phyloP scores from a whole-genome alignment of 1,139 yeast species.

The Kodamaea sp. region DNA sequence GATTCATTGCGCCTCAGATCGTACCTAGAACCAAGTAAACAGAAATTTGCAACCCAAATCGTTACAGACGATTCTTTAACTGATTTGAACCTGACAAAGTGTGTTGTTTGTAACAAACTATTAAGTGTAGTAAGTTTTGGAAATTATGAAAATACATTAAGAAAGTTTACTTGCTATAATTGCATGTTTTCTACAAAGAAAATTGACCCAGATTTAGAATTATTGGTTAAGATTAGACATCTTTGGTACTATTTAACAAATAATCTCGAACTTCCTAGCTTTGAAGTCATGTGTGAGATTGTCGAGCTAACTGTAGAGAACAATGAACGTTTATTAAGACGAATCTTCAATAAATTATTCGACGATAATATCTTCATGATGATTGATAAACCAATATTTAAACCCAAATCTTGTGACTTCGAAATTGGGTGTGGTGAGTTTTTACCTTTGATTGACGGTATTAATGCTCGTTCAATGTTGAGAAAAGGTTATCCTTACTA shows the following conservation, averaged over 20 bases:
- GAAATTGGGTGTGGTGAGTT: conserved; percentile 14
- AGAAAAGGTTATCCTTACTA: conserved; percentile 8
- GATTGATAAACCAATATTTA: conserved; percentile 7
- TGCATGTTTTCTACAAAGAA: conserved; percentile 12
- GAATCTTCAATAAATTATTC: conserved; percentile 17
- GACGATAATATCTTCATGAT: conserved; percentile 13
- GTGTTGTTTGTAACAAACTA: conserved; percentile 14
- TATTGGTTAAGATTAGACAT: conserved; percentile 17
- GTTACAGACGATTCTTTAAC: conserved; percentile 25
- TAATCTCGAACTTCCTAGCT: conserved; percentile 14
- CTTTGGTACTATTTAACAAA: conserved; percentile 16
- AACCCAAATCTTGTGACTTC: conserved; percentile 6
- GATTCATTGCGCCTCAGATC: too few species aligned
- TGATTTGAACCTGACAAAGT: too few species aligned
- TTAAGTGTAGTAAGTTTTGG: conserved; percentile 19
- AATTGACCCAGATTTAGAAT: conserved; percentile 7
- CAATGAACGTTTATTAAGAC: conserved; percentile 2
- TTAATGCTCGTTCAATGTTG: conserved; percentile 1
- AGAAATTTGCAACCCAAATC: too few species aligned
- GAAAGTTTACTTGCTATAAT: conserved; percentile 12
- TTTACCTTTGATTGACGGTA: conserved; percentile 6
- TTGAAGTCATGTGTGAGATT: conserved; percentile 10
- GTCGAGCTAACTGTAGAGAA: background rate
- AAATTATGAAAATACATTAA: conserved; percentile 3
- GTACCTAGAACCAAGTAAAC: too few species aligned